A percentile compares a stretch with the other conserved stretches of the same genome.
These are phyloP conservation scores for Eimeria praecox DNA, from an alignment of 169 alveolate species.

Conservation along the genomic window DNA sequence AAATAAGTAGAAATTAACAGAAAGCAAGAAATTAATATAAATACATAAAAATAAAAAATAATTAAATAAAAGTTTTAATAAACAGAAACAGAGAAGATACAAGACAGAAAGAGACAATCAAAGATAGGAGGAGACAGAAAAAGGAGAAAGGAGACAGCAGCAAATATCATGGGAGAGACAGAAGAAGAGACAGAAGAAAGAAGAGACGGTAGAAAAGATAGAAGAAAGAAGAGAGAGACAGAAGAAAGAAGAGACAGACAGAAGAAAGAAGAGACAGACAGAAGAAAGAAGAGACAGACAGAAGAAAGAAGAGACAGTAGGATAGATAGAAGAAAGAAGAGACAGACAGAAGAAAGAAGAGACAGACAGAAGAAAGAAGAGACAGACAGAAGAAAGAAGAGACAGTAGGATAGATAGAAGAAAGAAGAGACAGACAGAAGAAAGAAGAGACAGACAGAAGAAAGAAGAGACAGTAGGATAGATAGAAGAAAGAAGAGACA, in stretches of 20 bases:
- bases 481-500: background rate
- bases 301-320: background rate
- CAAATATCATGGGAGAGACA: background rate
- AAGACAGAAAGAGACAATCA: background rate
- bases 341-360: background rate
- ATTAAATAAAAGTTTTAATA: background rate
- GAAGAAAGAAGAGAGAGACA: background rate
- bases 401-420: no score
- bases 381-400: background rate
- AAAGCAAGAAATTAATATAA: background rate
- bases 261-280: background rate
- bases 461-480: background rate
- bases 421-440: background rate
- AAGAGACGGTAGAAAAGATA: background rate
- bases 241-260: background rate
- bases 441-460: background rate
- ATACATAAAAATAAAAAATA: background rate
- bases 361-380: background rate
- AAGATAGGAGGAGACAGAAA: background rate
- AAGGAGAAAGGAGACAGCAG: background rate
- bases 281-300: background rate
- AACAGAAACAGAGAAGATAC: background rate
- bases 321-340: conserved; percentile 19
- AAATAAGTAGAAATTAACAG: background rate
- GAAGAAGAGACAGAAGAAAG: background rate